Evolutionary conservation across 1,284 basidiomycete genomes (phyloP).

Genomic region (Papiliotrema fonsecae): DNA sequence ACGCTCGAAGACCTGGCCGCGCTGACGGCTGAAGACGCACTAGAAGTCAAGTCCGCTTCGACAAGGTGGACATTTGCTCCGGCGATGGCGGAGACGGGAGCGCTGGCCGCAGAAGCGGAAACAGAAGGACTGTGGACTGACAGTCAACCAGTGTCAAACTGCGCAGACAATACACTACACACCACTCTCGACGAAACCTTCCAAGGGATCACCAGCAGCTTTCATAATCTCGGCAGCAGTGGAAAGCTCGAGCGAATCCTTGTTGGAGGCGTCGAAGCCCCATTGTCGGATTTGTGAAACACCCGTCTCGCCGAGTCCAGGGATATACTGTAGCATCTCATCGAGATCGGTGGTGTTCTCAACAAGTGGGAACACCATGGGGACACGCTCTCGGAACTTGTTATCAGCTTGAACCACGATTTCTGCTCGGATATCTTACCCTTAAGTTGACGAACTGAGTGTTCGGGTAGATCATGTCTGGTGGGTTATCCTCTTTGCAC

Average conservation of each 20-base stretch:
- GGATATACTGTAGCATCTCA: not conserved
- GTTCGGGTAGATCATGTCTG: conserved; percentile 23
- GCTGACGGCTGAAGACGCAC: not conserved
- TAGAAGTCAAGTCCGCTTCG: not conserved
- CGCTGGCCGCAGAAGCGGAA: not conserved
- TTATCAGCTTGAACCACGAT: not conserved
- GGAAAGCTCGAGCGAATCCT: conserved; percentile 1
- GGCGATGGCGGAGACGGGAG: not conserved
- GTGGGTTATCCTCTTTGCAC: conserved; percentile 11
- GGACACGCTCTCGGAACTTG: conserved; percentile 6
- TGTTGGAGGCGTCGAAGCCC: conserved; percentile 1
- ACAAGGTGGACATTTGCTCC: not conserved
- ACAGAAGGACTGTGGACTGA: not conserved
- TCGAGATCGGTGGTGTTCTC: not conserved
- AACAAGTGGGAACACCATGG: conserved; percentile 3
- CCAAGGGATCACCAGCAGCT: not conserved
- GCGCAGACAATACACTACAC: not conserved
- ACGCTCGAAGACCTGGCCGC: not conserved
- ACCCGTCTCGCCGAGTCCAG: not conserved
- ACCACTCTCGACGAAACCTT: not conserved
- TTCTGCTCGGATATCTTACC: conserved; percentile 9
- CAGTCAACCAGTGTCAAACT: not conserved
- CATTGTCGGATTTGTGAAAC: conserved; percentile 2
- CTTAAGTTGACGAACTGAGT: conserved; percentile 24
- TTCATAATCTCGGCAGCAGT: conserved; percentile 1